Evolutionary conservation across 257 asterid species (phyloP), one percentile per base, ranked within the genome.

Genomic region (Jasminum sambac): DNA sequence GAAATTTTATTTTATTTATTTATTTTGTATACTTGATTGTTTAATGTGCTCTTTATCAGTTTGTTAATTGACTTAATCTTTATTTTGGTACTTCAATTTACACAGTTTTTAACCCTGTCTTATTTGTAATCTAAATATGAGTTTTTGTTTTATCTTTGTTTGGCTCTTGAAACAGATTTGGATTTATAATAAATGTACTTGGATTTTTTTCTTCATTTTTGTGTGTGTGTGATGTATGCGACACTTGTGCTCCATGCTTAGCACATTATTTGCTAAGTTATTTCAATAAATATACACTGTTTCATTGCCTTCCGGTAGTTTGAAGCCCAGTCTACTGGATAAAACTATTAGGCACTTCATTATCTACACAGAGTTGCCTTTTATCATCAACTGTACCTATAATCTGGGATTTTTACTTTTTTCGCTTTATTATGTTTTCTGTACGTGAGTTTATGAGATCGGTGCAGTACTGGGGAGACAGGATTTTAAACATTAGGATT

Each of bases 21-120:
- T 36, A 61, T 43, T 39, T 64, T 64, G 52, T 36, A 30, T 61
- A 38, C 25, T 34, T 61, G 52, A 50, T 71, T 50, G 48, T 64
- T 67, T 58, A 58, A 26, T 55, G 46, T 25, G 52, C 46, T 57
- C 69, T 42, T 50, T n/a, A 14, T 43, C 52, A 58, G 12, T 36
- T 24, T 72, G 68, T 14, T 64, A 13, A 11, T 57, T 30, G 41
- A 59, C 58, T 48, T n/a, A 48, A 48, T 48, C n/a, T 52, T 52
- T 17, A 10, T 19, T 17, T 52, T 52, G 62, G 62, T 10, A 55
- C 62, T 55, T 55, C n/a, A 21, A 5, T 52, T 19, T 52, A 52
- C 30, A 21, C 58, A 48, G 24, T 23, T 48, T 7, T 48, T 17
- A 48, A 16, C 58, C 5, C 24, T 48, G 2, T 10, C 58, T n/a